Base-by-base conservation (phyloP, 2,329 filamentous ascomycete species). In the Sporothrix schenckii region DNA sequence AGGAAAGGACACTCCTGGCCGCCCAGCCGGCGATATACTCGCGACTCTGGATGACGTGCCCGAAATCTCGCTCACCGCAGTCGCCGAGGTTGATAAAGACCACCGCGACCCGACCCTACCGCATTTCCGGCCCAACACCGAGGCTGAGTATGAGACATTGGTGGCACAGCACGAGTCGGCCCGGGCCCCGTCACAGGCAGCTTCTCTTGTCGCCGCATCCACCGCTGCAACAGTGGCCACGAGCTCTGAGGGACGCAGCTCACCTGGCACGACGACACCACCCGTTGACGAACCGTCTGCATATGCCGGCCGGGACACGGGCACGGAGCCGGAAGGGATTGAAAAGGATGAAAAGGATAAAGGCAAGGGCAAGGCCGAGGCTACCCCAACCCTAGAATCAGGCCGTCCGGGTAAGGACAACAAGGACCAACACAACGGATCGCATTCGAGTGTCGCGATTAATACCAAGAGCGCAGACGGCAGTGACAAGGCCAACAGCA, bases 111-210 rank as follows among this genome's bases (percentile, higher is more conserved):
- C 87, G 9, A 91, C 89, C 0, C 82, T 91, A 78, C 89, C 89
- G 10, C 89, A 92, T 74, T 91, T 91, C 76, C 84, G 87, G 6
- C 89, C 89, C n/a, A 86, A 90, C 73, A 82, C 79, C 44, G 72
- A 75, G 0, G 74, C 68, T 19, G 72, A 73, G 49, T 53, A 50
- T 19, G 11, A 24, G 34, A 39, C 63, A 11, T 13, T 50, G 14
- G 4, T 61, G 9, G 52, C 52, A 11, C 27, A 14, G 27, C 39
- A 47, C 14, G 27, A 27, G 9, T 27, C 14, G 53, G 10, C 49
- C 44, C 72, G 52, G 30, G 54, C 53, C 14, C 53, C 65, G 61
- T 50, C 54, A 34, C 73, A 54, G 52, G 58, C 56, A n/a, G 65
- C 63, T n/a, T 60, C 72, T 4, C 30, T 69, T 1, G 61, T 56